phyloP scores from a whole-genome alignment of 345 rosid species.

The Capsella bursapastoris region DNA sequence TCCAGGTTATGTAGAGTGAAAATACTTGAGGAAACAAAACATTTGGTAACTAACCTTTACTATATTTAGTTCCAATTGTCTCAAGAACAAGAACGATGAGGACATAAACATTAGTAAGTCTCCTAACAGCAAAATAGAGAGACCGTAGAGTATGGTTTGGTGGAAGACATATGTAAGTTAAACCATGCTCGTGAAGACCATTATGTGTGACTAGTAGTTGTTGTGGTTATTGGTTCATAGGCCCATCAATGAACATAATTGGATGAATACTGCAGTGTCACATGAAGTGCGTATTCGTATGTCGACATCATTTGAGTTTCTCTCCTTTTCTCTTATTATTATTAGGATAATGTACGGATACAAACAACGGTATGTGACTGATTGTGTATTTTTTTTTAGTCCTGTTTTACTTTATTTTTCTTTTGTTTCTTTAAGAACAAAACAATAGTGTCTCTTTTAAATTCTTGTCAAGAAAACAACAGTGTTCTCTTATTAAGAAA shows the following conservation, averaged over 20 bases:
- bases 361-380: slow-evolving; percentile 14
- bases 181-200: slow-evolving; percentile 23
- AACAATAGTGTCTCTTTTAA: neutral
- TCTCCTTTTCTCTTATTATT: neutral
- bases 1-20: neutral
- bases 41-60: neutral
- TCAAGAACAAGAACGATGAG: neutral
- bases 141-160: neutral
- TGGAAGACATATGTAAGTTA: neutral
- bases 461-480: neutral
- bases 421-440: neutral
- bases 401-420: neutral
- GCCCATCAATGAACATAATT: slow-evolving; percentile 17
- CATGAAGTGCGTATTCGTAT: slow-evolving; percentile 20
- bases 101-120: no score
- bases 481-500: neutral
- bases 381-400: slow-evolving; percentile 6
- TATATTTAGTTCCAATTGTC: neutral
- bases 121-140: neutral
- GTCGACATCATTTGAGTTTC: slow-evolving; percentile 23
- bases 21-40: neutral
- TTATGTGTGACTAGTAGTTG: neutral
- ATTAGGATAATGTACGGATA: slow-evolving; percentile 20
- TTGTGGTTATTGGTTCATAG: neutral
- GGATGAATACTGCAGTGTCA: neutral